Conservation (phyloP, 352 stramenopile genomes). For the Phytophthora sojae region DNA sequence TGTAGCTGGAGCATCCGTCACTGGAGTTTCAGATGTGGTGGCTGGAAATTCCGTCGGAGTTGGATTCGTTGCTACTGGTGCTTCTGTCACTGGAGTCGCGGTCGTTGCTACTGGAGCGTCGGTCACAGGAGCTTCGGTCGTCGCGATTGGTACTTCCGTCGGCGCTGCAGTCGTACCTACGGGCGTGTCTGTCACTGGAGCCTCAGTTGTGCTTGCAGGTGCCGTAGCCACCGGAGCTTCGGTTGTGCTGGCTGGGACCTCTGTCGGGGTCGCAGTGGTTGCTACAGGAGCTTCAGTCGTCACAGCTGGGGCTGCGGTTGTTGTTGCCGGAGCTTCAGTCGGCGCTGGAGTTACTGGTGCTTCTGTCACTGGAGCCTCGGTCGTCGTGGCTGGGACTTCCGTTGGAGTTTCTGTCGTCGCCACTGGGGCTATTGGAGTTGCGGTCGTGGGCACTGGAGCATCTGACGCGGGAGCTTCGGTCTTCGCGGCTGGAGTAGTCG, state of each 20-base stretch:
- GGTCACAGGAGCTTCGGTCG: constrained; percentile 7
- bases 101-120: not conserved
- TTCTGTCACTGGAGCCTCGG: constrained; percentile 1
- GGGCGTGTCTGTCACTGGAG: not conserved
- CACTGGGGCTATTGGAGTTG: no score
- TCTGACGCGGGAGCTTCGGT: no score
- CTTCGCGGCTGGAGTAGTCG: no score
- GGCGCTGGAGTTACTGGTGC: not conserved
- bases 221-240: not conserved
- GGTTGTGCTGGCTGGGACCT: no score
- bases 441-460: no score
- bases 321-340: constrained; percentile 6
- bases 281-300: not conserved
- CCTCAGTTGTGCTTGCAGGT: no score
- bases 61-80: not conserved
- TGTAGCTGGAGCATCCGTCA: not conserved
- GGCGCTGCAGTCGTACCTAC: not conserved
- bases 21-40: not conserved
- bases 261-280: no score
- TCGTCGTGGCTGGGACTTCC: no score
- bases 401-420: no score
- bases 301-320: constrained; percentile 1
- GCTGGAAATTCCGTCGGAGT: not conserved
- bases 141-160: not conserved
- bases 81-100: not conserved